Base-by-base conservation (phyloP, 2,329 filamentous ascomycete species). In the Ceratocystis eucalypticola region DNA sequence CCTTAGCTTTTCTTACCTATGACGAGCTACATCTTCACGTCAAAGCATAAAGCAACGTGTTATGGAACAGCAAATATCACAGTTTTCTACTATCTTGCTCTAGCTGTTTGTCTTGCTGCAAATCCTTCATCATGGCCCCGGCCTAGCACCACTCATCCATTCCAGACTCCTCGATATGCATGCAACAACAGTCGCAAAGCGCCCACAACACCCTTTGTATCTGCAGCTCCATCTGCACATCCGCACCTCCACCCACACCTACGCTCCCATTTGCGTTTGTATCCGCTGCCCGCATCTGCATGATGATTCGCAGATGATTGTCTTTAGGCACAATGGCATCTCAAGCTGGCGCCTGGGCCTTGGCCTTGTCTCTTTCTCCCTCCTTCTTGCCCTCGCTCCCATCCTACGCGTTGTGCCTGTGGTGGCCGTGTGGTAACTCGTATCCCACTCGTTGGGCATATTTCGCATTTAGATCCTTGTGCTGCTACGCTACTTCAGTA, bases 261-360 rank as follows among this genome's bases (percentile, higher is more conserved):
- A 17, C 6, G 28, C 15, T 59, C 30, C 5, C 30, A 59, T 30
- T 59, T 59, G 28, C 55, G 28, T 37, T 30, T 59, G 55, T 59
- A 33, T 59, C 55, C 55, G 53, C 25, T 59, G 15, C 28, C 37
- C 33, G 55, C 55, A 59, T 59, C 55, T 59, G 55, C 55, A 59
- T 59, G 25, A 59, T 59, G 55, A 59, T 59, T 59, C 55, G 55
- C 55, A 59, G 55, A 59, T 59, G 55, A 33, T 59, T 59, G 15
- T n/a, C 55, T 59, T 59, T 59, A 37, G 55, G 55, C 55, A 59
- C 55, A 33, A 59, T 59, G 55, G 55, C 55, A 59, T 59, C 17
- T 28, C 28, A 53, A 53, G 48, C 22, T 53, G 48, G 37, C 48
- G 48, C 48, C n/a, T 25, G n/a, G n/a, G 55, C 55, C 55, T n/a